Base-by-base conservation (phyloP, 2,329 filamentous ascomycete genomes). In the Calonectria fujianensis region DNA sequence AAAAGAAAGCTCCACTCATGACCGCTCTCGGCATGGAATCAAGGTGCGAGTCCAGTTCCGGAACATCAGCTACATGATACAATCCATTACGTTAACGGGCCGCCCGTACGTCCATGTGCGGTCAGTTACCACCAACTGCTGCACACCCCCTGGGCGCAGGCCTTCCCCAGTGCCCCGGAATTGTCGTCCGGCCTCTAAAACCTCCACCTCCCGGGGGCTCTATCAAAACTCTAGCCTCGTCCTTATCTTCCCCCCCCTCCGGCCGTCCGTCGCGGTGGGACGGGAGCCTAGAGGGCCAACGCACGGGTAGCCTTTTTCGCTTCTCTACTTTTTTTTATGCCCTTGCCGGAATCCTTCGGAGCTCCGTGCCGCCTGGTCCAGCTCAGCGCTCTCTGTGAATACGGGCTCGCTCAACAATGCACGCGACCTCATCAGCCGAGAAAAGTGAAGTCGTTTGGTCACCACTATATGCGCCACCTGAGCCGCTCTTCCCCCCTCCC, bases 131-230 rank as follows among this genome's bases (percentile, higher is more conserved):
- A 32, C 31, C 31, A 32, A 32, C 31, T 32, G 31, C 31, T 32
- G 31, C 31, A 32, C 31, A 32, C 31, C 31, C 31, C 31, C 31
- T 32, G 31, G 31, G 31, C 9, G 54, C 54, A 59, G 54, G 52
- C 52, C 31, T 59, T 59, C 54, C 54, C 54, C 54, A 59, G 54
- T n/a, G 54, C 54, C 54, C 54, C 54, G 54, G 54, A 59, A 59
- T 59, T 8, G 13, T 24, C 20, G 32, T 59, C 54, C 54, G 54
- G 31, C 32, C 54, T 52, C 50, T 59, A 59, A 37, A 39, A 59
- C 54, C 54, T 59, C 54, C 54, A 59, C 54, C 32, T 59, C n/a
- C 54, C 54, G 54, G 20, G 37, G 39, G 16, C 32, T 59, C 32
- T 59, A 32, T 35, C 54, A 32, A 59, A 39, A 59, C 54, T 59